A percentile compares a stretch with the other conserved stretches of the same genome.
These are phyloP conservation scores for Saitozyma podzolica DNA, from an alignment of 768 basidiomycete species.

Conservation along the genomic window DNA sequence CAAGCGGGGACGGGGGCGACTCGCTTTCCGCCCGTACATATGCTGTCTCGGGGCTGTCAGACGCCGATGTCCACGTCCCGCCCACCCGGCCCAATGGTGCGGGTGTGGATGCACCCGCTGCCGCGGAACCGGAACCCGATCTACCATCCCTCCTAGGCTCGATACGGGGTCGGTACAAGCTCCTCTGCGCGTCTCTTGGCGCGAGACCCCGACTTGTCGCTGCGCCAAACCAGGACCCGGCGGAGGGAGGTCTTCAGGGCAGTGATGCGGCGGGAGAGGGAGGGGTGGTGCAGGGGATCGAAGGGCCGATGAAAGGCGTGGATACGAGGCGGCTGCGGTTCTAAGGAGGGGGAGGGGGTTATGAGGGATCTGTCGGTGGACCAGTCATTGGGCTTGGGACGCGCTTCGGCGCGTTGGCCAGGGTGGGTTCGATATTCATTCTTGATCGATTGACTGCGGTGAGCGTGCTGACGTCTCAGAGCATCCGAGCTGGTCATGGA, in stretches of 20 bases:
- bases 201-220: constrained; percentile 57
- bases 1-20: too few relatives aligned
- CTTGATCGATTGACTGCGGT: too few relatives aligned
- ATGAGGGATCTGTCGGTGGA: background rate
- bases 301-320: constrained; percentile 48
- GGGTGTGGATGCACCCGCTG: background rate
- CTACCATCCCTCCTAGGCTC: constrained; percentile 74
- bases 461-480: too few relatives aligned
- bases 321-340: constrained; percentile 44
- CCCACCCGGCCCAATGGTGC: background rate
- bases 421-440: too few relatives aligned
- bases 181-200: constrained; percentile 78
- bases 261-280: constrained; percentile 1
- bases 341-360: constrained; percentile 13
- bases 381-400: too few relatives aligned
- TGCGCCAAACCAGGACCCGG: constrained; percentile 6
- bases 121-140: constrained; percentile 55
- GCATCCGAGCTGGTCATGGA: too few relatives aligned
- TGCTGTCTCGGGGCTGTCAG: background rate
- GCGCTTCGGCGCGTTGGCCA: too few relatives aligned
- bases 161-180: constrained; percentile 83
- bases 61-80: background rate
- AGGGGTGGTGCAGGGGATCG: constrained; percentile 29
- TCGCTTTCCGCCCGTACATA: too few relatives aligned
- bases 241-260: background rate